Percentiles rank a stretch among this genome's conserved stretches.
phyloP scores from a whole-genome alignment of 2,329 filamentous ascomycete species.

The Verticillium albo-atrum region DNA sequence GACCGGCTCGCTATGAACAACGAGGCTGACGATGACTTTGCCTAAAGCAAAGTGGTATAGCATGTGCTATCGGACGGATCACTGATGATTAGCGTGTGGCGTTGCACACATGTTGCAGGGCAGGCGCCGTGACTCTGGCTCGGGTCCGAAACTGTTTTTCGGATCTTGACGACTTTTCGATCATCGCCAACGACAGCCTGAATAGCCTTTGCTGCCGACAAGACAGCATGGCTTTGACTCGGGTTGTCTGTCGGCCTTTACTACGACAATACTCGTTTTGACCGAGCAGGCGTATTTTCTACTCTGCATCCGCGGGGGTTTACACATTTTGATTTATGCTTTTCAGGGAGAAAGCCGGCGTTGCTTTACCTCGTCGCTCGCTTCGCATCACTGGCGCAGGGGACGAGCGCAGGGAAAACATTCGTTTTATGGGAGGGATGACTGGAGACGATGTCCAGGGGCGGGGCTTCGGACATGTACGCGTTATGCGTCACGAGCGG shows the following conservation, averaged over 20 bases:
- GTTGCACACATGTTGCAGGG: no score
- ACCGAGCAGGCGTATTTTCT: neutral
- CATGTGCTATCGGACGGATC: neutral
- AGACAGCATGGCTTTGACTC: neutral
- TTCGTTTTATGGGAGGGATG: neutral
- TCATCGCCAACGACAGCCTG: neutral
- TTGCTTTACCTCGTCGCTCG: neutral
- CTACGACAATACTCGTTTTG: neutral
- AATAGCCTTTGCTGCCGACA: neutral
- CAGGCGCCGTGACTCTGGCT: no score
- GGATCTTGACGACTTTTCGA: neutral
- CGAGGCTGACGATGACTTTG: slow-evolving; percentile 39
- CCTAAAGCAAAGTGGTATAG: slow-evolving; percentile 21
- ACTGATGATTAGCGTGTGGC: neutral
- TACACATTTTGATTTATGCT: neutral
- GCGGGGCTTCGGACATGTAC: neutral
- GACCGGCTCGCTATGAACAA: slow-evolving; percentile 30
- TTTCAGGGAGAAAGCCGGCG: neutral
- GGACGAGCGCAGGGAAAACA: neutral
- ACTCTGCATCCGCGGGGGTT: neutral
- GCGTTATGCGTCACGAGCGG: neutral
- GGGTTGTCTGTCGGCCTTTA: neutral
- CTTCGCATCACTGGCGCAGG: neutral
- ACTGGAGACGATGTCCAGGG: neutral
- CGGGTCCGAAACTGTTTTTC: neutral